Base-by-base conservation (phyloP, 495 filamentous ascomycete species). In the Haplographium delicatum region DNA sequence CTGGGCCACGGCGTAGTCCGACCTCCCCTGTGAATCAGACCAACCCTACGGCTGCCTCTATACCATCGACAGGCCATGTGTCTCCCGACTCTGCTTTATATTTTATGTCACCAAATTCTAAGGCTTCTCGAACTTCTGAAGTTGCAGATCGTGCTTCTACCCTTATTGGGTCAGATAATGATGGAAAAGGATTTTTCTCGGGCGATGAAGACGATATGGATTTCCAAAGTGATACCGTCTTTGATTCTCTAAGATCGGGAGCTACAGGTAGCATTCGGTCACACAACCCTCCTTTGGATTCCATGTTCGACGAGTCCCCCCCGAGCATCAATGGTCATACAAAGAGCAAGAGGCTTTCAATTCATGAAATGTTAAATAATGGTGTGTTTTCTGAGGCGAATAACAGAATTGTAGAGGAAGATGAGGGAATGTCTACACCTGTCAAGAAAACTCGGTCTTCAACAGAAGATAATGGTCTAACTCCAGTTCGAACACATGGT, bases 171-270 rank as follows among this genome's bases (percentile, higher is more conserved):
- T 96, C 91, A 16, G 91, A 98, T 54, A 75, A 75, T 55, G 85
- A 93, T 56, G 79, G 80, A 34, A 83, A 85, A 46, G 83, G 82
- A 15, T 83, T 88, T 50, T 74, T 75, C 9, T 89, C 82, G 2
- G 80, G 82, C 4, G 89, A 91, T 44, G 91, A 95, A 54, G 88
- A 94, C 45, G 90, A 95, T 47, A 82, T 80, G 3, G 90, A 95
- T 58, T 82, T 87, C 49, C 79, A 86, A 67, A 95, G 86, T 57
- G 93, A 96, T 57, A 91, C 87, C 5, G 80, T 90, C 39, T 97
- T 88, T 68, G 93, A 97, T 65, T 96, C 91, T 13, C 71, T 93
- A 53, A 83, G 89, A 49, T 96, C 91, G 7, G 79, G 84, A 42
- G 80, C 82, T 20, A 94, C 90, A 5, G 80, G 70, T 28, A 71